Conservation (phyloP, 495 filamentous ascomycete species). For the Cudoniella acicularis region DNA sequence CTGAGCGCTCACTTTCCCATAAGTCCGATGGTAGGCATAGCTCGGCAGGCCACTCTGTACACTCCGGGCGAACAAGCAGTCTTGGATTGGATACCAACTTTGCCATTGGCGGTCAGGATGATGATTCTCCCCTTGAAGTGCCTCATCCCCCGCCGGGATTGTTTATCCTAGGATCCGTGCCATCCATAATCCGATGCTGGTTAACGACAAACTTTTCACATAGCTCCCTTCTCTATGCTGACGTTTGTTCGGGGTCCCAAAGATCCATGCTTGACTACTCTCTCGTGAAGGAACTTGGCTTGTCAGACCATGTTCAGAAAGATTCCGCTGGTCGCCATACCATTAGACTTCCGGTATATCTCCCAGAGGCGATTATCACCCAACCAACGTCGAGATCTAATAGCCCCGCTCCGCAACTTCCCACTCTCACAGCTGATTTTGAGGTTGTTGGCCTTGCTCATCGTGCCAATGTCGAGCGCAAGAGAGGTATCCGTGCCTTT, state of each 20-base stretch:
- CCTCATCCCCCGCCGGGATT: slow-evolving; percentile 77
- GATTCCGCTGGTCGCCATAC: slow-evolving; percentile 57
- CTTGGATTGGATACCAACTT: slow-evolving; percentile 74
- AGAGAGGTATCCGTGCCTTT: slow-evolving; percentile 68
- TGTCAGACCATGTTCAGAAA: slow-evolving; percentile 61
- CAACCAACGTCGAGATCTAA: slow-evolving; percentile 67
- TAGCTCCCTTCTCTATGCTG: slow-evolving; percentile 82
- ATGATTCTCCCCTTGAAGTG: slow-evolving; percentile 59
- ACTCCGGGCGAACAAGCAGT: slow-evolving; percentile 76
- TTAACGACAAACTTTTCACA: slow-evolving; percentile 82
- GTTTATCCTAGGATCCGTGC: slow-evolving; percentile 78
- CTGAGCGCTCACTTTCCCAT: slow-evolving; percentile 83
- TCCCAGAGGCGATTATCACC: slow-evolving; percentile 84
- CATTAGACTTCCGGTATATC: slow-evolving; percentile 76
- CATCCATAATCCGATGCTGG: slow-evolving; percentile 95
- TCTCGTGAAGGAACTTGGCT: slow-evolving; percentile 66
- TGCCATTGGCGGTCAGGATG: slow-evolving; percentile 55
- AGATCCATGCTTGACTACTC: slow-evolving; percentile 71
- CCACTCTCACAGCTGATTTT: slow-evolving; percentile 73
- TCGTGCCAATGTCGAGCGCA: slow-evolving; percentile 45
- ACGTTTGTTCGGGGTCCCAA: slow-evolving; percentile 87
- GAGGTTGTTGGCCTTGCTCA: slow-evolving; percentile 47
- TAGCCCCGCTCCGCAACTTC: slow-evolving; percentile 75
- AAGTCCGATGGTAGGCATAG: slow-evolving; percentile 96
- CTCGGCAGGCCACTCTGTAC: slow-evolving; percentile 78